Evolutionary conservation across 2,329 filamentous ascomycete species (phyloP).

Genomic region (Venturia aucupariae): DNA sequence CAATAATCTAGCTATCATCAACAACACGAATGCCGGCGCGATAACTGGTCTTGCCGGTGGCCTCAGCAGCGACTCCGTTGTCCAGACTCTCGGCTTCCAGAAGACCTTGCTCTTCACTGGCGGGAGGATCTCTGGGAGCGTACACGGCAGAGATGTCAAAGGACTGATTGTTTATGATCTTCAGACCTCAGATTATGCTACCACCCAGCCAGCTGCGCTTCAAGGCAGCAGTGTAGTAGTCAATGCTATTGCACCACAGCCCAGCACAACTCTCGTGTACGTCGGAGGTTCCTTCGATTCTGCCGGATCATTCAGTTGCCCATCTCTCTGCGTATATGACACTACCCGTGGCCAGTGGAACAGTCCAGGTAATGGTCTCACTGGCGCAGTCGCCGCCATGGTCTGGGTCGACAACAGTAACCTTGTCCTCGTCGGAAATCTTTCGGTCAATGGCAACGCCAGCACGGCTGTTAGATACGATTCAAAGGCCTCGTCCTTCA

Average conservation of each 20-base stretch:
- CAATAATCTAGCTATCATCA: slow-evolving; percentile 74
- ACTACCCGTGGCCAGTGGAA: slow-evolving; percentile 66
- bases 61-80: slow-evolving; percentile 62
- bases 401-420: slow-evolving; percentile 65
- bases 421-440: slow-evolving; percentile 68
- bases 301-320: slow-evolving; percentile 75
- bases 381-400: slow-evolving; percentile 61
- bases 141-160: slow-evolving; percentile 53
- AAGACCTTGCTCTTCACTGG: slow-evolving; percentile 69
- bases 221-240: slow-evolving; percentile 62
- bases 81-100: slow-evolving; percentile 60
- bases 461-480: slow-evolving; percentile 68
- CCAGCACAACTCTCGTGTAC: slow-evolving; percentile 64
- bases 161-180: slow-evolving; percentile 79
- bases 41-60: slow-evolving; percentile 61
- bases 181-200: slow-evolving; percentile 48
- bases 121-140: slow-evolving; percentile 64
- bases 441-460: slow-evolving; percentile 57
- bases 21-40: slow-evolving; percentile 57
- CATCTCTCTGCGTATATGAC: slow-evolving; percentile 72
- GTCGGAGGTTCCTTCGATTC: slow-evolving; percentile 78
- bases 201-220: slow-evolving; percentile 65
- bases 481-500: slow-evolving; percentile 49
- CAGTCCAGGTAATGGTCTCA: slow-evolving; percentile 62
- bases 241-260: slow-evolving; percentile 64